Evolutionary conservation across 2,329 filamentous ascomycete species (phyloP).

Genomic region (Coniella lustricola): DNA sequence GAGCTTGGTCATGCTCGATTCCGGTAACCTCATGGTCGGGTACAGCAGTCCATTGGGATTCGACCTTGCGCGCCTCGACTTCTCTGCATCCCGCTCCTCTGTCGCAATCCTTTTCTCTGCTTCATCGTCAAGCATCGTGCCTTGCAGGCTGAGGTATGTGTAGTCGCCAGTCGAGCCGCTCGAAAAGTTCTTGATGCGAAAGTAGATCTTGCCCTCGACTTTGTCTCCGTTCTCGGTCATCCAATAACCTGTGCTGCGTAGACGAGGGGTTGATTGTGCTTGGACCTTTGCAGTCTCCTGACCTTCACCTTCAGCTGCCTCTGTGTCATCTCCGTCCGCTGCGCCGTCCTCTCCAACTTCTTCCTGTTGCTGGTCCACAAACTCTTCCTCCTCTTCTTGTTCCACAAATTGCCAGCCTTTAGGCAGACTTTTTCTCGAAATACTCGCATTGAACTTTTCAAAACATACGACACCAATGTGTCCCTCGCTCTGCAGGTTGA

Average conservation of each 20-base stretch:
- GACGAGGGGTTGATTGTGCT: constrained; percentile 45
- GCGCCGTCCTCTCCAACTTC: constrained; percentile 8
- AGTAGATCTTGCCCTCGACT: constrained; percentile 64
- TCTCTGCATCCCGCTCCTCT: constrained; percentile 39
- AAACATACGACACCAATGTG: constrained; percentile 85
- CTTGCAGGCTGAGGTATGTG: constrained; percentile 78
- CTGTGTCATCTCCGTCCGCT: constrained; percentile 16
- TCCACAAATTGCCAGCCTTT: constrained; percentile 73
- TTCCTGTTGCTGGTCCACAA: constrained; percentile 12
- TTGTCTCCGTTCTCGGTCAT: constrained; percentile 62
- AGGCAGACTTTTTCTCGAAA: constrained; percentile 71
- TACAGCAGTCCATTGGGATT: constrained; percentile 25
- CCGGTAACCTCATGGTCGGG: constrained; percentile 34
- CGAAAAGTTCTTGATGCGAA: constrained; percentile 80
- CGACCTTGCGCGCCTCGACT: constrained; percentile 30
- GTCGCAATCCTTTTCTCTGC: constrained; percentile 56
- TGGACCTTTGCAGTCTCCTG: constrained; percentile 29
- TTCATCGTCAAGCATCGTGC: constrained; percentile 68
- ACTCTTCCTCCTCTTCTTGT: constrained; percentile 37
- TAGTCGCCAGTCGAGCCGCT: constrained; percentile 66
- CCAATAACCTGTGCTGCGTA: constrained; percentile 64
- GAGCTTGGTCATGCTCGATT: constrained; percentile 49
- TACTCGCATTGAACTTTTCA: constrained; percentile 85
- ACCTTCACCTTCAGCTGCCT: constrained; percentile 24
- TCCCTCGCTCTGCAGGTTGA: constrained; percentile 82